Base-by-base conservation (phyloP, 768 basidiomycete genomes). In the Panus rudis region DNA sequence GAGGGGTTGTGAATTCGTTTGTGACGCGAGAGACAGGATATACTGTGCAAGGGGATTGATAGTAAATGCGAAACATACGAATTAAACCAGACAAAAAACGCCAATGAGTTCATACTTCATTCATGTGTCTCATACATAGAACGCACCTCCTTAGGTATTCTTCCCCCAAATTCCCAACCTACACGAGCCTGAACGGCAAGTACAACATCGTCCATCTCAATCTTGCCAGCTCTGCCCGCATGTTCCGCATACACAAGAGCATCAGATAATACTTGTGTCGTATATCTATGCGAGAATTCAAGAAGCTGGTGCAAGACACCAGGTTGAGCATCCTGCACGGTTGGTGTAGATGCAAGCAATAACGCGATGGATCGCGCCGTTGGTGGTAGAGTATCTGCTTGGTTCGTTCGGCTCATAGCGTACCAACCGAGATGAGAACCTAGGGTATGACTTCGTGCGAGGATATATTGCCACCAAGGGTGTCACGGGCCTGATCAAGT, bases 91-190 rank as follows among this genome's bases (percentile, higher is more conserved):
- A 10, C 31, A 45, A 20, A 17, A 11, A 39, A 6, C 23, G 33
- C 45, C 43, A 38, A 32, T 50, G n/a, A n/a, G n/a, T n/a, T n/a
- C n/a, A n/a, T n/a, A n/a, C n/a, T n/a, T n/a, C n/a, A n/a, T n/a
- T n/a, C n/a, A n/a, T n/a, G n/a, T n/a, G n/a, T n/a, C n/a, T n/a
- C n/a, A n/a, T 4, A 19, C 28, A 30, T 16, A n/a, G 17, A 20
- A 62, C 68, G 22, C 44, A 91, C 89, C 78, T 92, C 89, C 65
- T 91, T 91, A 3, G 89, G 89, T 22, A 92, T 78, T 28, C 88
- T 73, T 5, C 90, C 89, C 19, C 88, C 89, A 59, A 90, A 85
- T 62, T 92, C 90, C 90, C 90, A 92, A 32, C 89, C 90, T 4
- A 92, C 90, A 44, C 89, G 79, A 5, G 88, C 87, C 61, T 92